Percentiles rank a stretch among this genome's conserved stretches.
These are phyloP conservation scores for Gaertneriomyces semiglobifer DNA, from an alignment of 192 early-diverging fungal genomes.

Conservation along the genomic window DNA sequence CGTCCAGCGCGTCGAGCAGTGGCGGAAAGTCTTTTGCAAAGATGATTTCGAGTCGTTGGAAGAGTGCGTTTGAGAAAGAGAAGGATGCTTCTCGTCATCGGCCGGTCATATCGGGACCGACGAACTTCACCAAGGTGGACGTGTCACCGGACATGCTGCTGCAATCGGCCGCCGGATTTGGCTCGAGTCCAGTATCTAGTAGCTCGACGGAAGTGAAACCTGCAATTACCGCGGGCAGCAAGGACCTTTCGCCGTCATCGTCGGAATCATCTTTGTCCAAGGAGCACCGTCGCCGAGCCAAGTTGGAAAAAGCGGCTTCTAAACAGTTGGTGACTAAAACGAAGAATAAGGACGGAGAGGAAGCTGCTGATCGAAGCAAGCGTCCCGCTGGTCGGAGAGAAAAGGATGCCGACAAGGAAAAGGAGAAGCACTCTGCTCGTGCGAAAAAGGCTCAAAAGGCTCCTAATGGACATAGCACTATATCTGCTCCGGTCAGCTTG, in stretches of 20 bases:
- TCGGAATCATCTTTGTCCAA: background rate
- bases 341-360: constrained; percentile 6
- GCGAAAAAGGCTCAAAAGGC: too few species aligned
- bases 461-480: too few species aligned
- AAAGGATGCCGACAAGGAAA: too few species aligned
- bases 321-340: constrained; percentile 17
- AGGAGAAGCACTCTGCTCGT: too few species aligned
- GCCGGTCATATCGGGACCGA: constrained; percentile 35
- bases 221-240: background rate
- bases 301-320: background rate
- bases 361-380: background rate
- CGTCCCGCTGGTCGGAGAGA: background rate
- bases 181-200: background rate
- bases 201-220: background rate
- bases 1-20: background rate
- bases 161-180: constrained; percentile 1
- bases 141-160: constrained; percentile 18
- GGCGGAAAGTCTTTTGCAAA: constrained; percentile 25
- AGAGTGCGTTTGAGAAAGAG: constrained; percentile 31
- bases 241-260: background rate
- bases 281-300: too few species aligned
- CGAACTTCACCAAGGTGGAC: constrained; percentile 33
- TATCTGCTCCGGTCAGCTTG: too few species aligned
- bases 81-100: constrained; percentile 3
- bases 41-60: constrained; percentile 23